Evolutionary conservation across 2,329 filamentous ascomycete genomes (phyloP).

Genomic region (Graphilbum ipis-grandicollis): DNA sequence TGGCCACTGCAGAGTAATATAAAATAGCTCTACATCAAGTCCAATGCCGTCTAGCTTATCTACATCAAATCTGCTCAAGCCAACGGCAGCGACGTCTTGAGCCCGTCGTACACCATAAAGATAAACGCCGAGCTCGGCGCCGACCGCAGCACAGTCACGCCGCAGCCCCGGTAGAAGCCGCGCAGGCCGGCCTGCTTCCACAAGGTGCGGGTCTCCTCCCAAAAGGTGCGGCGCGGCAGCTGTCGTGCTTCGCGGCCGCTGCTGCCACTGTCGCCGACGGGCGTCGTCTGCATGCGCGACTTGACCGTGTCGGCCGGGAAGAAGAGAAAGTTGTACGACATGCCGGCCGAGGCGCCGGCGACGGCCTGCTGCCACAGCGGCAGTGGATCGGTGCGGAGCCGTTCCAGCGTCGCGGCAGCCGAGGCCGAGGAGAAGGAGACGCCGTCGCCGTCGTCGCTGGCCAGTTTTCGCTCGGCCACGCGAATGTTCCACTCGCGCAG

Average conservation of each 20-base stretch:
- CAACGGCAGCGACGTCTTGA: constrained; percentile 52
- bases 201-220: constrained; percentile 51
- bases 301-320: constrained; percentile 97
- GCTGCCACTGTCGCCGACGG: constrained; percentile 28
- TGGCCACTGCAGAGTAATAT: too few relatives aligned
- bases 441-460: neutral
- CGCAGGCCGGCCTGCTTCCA: constrained; percentile 69
- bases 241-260: constrained; percentile 18
- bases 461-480: constrained; percentile 16
- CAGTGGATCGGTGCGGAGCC: constrained; percentile 33
- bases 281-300: constrained; percentile 85
- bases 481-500: constrained; percentile 44
- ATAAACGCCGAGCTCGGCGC: constrained; percentile 97
- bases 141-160: constrained; percentile 74
- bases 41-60: neutral
- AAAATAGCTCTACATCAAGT: neutral
- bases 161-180: constrained; percentile 85
- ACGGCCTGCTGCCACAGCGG: constrained; percentile 76
- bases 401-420: constrained; percentile 23
- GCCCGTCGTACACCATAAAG: constrained; percentile 81
- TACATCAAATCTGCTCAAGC: constrained; percentile 11
- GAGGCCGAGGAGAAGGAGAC: constrained; percentile 15
- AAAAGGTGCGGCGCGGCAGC: constrained; percentile 41
- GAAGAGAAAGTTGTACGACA: constrained; percentile 93
- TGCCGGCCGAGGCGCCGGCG: constrained; percentile 73